A percentile compares a stretch with the other conserved stretches of the same genome.
Conservation (phyloP, 202 grass and related monocot species). For the Schoenoplectus triqueter region DNA sequence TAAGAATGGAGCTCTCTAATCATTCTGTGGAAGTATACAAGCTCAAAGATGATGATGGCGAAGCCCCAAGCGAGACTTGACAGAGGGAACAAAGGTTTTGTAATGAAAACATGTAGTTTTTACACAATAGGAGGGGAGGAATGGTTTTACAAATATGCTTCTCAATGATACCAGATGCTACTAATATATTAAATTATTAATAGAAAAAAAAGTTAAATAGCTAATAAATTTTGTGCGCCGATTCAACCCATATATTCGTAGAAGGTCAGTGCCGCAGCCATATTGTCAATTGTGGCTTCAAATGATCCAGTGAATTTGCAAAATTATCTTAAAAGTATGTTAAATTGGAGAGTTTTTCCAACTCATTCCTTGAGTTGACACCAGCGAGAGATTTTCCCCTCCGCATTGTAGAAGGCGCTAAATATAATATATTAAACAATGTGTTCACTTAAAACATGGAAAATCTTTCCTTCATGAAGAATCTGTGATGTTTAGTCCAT, state of each 20-base stretch:
- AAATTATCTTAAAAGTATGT: too few relatives aligned
- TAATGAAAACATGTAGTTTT: slow-evolving; percentile 30
- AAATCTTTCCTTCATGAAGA: not conserved
- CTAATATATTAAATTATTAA: not conserved
- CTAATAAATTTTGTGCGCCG: not conserved
- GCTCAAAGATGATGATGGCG: slow-evolving; percentile 8
- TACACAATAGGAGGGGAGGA: slow-evolving; percentile 27
- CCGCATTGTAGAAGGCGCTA: too few relatives aligned
- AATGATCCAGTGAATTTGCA: too few relatives aligned
- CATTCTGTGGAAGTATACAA: slow-evolving; percentile 1
- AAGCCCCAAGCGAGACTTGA: slow-evolving; percentile 4
- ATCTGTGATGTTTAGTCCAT: not conserved
- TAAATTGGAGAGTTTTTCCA: too few relatives aligned
- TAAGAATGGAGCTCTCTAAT: not conserved
- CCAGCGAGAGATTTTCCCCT: too few relatives aligned
- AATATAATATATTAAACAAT: too few relatives aligned
- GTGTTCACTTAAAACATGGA: too few relatives aligned
- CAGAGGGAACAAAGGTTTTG: not conserved
- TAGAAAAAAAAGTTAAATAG: not conserved
- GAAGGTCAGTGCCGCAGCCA: not conserved
- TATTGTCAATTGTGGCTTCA: too few relatives aligned
- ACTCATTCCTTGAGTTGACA: too few relatives aligned
- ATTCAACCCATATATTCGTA: not conserved
- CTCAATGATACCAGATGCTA: slow-evolving; percentile 18
- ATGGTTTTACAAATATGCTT: slow-evolving; percentile 11